These are phyloP conservation scores for Pythium aquatile DNA, from an alignment of 352 stramenopile species.

Conservation along the genomic window DNA sequence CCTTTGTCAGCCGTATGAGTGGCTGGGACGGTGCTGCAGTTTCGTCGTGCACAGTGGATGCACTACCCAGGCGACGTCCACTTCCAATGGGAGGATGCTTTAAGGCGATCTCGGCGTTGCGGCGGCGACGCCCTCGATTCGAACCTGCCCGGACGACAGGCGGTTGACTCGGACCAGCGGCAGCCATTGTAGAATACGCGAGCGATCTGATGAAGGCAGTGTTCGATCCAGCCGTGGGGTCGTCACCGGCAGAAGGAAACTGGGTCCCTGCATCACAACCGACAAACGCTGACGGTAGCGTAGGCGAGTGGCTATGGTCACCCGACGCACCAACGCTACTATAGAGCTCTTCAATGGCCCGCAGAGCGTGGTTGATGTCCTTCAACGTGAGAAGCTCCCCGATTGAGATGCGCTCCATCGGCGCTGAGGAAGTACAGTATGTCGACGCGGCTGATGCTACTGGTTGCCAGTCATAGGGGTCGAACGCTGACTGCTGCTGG, in stretches of 20 bases:
- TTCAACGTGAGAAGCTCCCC: conserved; percentile 36
- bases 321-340: conserved; percentile 23
- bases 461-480: conserved; percentile 1
- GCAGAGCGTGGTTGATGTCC: conserved; percentile 37
- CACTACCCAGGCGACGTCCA: conserved; percentile 27
- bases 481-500: not conserved
- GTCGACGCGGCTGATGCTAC: not conserved
- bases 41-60: not conserved
- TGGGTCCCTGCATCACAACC: conserved; percentile 28
- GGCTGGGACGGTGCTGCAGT: conserved; percentile 7
- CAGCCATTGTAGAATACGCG: conserved; percentile 41
- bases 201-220: conserved; percentile 34
- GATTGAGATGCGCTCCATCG: conserved; percentile 38
- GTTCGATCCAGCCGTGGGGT: not conserved
- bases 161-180: conserved; percentile 19
- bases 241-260: conserved; percentile 25
- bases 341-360: conserved; percentile 42
- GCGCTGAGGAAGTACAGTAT: conserved; percentile 1
- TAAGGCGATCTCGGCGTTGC: conserved; percentile 12
- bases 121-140: not conserved
- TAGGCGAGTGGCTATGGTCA: conserved; percentile 3
- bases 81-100: conserved; percentile 23
- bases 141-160: conserved; percentile 23
- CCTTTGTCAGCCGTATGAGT: conserved; percentile 34
- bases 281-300: not conserved